These are phyloP conservation scores for Claviceps sp. DNA, from an alignment of 2,329 filamentous ascomycete genomes.

Conservation along the genomic window DNA sequence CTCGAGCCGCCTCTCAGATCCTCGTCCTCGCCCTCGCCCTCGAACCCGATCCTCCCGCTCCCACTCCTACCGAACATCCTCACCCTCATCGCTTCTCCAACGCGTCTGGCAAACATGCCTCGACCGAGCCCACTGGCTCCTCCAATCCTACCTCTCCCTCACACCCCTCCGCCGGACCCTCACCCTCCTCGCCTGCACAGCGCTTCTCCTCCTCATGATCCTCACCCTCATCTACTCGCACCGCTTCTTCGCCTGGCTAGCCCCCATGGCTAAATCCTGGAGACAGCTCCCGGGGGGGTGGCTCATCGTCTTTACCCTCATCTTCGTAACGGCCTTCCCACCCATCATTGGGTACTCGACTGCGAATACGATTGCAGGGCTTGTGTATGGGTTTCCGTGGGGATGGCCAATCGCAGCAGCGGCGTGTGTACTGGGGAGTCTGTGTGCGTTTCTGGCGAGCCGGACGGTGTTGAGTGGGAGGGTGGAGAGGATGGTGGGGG, in stretches of 20 bases:
- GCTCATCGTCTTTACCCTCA: conserved; percentile 60
- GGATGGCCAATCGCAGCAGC: conserved; percentile 76
- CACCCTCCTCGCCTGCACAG: conserved; percentile 35
- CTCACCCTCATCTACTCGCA: conserved; percentile 68
- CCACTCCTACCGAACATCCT: not conserved
- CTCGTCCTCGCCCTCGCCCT: not conserved
- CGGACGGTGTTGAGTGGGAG: conserved; percentile 66
- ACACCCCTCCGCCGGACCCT: conserved; percentile 48
- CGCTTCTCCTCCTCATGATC: conserved; percentile 42
- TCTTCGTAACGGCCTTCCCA: conserved; percentile 69
- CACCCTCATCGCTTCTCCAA: conserved; percentile 23
- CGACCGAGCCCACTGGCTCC: conserved; percentile 26
- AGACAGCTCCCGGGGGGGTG: conserved; percentile 59
- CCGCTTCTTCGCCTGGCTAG: conserved; percentile 62
- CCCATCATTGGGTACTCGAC: conserved; percentile 81
- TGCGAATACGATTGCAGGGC: conserved; percentile 41
- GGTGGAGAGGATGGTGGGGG: conserved; percentile 67
- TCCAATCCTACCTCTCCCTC: conserved; percentile 41
- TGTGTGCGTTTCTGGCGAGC: conserved; percentile 66
- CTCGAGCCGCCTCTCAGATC: conserved; percentile 27
- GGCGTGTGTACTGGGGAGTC: conserved; percentile 66
- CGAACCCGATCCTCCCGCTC: conserved; percentile 11
- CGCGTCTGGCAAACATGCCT: conserved; percentile 19
- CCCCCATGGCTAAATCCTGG: conserved; percentile 64
- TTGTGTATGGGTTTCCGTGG: conserved; percentile 41